Conservation (phyloP, 2,329 filamentous ascomycete genomes). For the Metarhizium anisopliae region DNA sequence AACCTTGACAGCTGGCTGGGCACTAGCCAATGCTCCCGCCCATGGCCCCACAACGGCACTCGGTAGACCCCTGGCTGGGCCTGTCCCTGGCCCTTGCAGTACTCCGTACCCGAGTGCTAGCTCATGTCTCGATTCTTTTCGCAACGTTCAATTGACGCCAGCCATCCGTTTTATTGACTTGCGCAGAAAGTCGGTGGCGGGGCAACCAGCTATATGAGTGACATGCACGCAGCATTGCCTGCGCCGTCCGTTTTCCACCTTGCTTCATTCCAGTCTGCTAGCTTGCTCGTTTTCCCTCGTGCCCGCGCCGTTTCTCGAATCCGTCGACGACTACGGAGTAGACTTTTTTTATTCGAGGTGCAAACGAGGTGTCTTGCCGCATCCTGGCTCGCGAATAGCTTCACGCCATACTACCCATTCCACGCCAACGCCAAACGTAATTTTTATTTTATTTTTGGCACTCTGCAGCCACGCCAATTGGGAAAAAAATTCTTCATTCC, state of each 20-base stretch:
- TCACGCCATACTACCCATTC: background rate
- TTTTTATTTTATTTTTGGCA: too few species aligned
- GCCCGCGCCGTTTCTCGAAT: background rate
- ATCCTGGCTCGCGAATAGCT: background rate
- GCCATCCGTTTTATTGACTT: conserved; percentile 25
- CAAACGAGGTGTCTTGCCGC: background rate
- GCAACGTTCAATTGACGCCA: conserved; percentile 12
- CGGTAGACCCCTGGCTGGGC: too few species aligned
- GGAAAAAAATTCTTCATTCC: too few species aligned
- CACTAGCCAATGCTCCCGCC: too few species aligned
- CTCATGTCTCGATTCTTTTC: too few species aligned
- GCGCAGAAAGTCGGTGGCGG: conserved; percentile 33
- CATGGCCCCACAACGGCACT: too few species aligned
- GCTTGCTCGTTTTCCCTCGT: background rate
- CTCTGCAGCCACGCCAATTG: too few species aligned
- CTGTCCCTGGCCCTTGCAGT: too few species aligned
- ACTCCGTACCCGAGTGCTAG: too few species aligned
- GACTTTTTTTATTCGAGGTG: too few species aligned
- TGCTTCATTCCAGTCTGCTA: conserved; percentile 8
- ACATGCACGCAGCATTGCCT: conserved; percentile 3
- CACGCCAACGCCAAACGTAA: background rate
- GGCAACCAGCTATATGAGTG: conserved; percentile 35
- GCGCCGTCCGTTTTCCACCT: background rate
- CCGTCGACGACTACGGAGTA: too few species aligned
- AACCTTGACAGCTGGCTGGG: too few species aligned